Conservation (phyloP, 306 rosid species). For the Citrullus colocynthis region DNA sequence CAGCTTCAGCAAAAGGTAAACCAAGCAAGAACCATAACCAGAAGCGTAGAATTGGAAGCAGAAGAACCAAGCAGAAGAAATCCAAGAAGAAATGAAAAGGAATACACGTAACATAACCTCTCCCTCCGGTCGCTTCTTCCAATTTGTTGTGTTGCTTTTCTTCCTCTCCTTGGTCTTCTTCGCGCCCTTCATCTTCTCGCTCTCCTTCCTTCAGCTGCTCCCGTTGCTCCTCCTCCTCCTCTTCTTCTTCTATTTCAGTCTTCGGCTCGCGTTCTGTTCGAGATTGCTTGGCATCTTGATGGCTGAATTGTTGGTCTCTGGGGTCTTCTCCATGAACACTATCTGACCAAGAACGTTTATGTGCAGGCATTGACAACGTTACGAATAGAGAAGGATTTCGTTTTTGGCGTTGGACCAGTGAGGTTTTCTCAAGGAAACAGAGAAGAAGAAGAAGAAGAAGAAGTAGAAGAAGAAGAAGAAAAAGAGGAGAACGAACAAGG, state of each 20-base stretch:
- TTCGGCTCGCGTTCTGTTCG: conserved; percentile 21
- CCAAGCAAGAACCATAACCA: conserved; percentile 21
- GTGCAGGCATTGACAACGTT: conserved; percentile 70
- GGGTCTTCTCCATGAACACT: conserved; percentile 34
- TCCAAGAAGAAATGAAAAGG: background rate
- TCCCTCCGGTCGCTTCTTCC: conserved; percentile 15
- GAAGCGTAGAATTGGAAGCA: conserved; percentile 12
- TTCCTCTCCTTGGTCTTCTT: conserved; percentile 12
- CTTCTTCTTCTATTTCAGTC: conserved; percentile 13
- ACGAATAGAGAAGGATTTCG: background rate
- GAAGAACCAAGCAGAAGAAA: background rate
- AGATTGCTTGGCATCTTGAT: conserved; percentile 43
- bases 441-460: background rate
- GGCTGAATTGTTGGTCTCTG: conserved; percentile 14
- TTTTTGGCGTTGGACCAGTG: background rate
- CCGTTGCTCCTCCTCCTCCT: background rate
- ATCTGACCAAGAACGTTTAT: conserved; percentile 60
- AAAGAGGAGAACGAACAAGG: background rate
- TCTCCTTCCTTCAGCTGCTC: conserved; percentile 5
- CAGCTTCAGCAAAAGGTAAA: conserved; percentile 28
- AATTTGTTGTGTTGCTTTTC: background rate
- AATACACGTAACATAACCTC: conserved; percentile 44
- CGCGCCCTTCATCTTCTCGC: background rate
- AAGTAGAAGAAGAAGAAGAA: conserved; percentile 2
- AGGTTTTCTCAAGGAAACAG: conserved; percentile 1